phyloP scores from a whole-genome alignment of 2,329 filamentous ascomycete genomes.

The Colletotrichum musae region DNA sequence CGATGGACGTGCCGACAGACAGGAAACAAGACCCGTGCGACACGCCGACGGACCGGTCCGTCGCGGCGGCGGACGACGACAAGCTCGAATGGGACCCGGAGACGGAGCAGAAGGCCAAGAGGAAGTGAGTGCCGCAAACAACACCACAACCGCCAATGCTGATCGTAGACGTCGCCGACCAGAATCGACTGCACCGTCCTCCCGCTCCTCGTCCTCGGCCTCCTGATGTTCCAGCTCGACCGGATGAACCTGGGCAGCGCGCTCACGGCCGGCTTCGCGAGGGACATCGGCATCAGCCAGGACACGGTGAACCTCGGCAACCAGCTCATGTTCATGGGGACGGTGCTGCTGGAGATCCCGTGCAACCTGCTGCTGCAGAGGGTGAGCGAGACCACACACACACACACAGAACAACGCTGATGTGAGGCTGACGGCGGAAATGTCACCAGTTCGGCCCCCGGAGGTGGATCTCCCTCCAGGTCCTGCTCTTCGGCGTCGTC shows the following conservation, averaged over 20 bases:
- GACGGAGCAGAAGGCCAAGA: slow-evolving; percentile 41
- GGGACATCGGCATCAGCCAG: slow-evolving; percentile 58
- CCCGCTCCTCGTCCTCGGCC: slow-evolving; percentile 62
- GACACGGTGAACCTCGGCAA: slow-evolving; percentile 67
- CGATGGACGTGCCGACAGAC: slow-evolving; percentile 18
- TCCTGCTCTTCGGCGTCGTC: slow-evolving; percentile 63
- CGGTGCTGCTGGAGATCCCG: slow-evolving; percentile 65
- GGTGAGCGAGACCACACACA: slow-evolving; percentile 33
- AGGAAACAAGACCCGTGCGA: slow-evolving; percentile 25
- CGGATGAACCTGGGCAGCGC: slow-evolving; percentile 67
- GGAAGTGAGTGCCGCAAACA: slow-evolving; percentile 37
- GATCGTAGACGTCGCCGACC: slow-evolving; percentile 12
- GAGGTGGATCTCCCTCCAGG: slow-evolving; percentile 64
- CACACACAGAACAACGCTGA: no score
- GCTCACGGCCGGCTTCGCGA: slow-evolving; percentile 62
- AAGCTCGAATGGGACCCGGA: slow-evolving; percentile 38
- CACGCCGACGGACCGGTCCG: slow-evolving; percentile 38
- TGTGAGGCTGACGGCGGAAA: neutral
- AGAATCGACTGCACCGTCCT: slow-evolving; percentile 64
- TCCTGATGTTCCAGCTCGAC: slow-evolving; percentile 67
- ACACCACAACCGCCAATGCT: neutral
- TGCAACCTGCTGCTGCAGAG: slow-evolving; percentile 62
- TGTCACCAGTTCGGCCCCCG: slow-evolving; percentile 56
- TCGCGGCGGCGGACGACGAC: slow-evolving; percentile 11
- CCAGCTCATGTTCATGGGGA: slow-evolving; percentile 66